These are phyloP conservation scores for Aureobasidium pullulans DNA, from an alignment of 2,329 filamentous ascomycete genomes.

Conservation along the genomic window DNA sequence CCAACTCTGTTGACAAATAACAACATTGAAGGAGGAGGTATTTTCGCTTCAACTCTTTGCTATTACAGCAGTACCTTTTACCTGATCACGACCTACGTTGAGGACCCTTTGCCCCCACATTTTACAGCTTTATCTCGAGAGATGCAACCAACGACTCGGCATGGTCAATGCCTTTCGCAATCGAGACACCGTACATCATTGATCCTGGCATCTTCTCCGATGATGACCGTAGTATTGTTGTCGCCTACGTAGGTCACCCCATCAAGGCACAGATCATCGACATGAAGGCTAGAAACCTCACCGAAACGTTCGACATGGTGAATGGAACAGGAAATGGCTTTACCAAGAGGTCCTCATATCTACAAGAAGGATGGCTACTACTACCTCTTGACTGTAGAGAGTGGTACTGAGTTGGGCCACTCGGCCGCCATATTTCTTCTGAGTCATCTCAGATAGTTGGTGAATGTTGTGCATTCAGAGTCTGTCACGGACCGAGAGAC, in stretches of 20 bases:
- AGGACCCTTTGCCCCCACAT: slow-evolving; percentile 16
- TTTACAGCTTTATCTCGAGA: slow-evolving; percentile 39
- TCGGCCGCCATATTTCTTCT: slow-evolving; percentile 33
- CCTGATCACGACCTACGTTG: slow-evolving; percentile 25
- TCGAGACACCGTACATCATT: slow-evolving; percentile 26
- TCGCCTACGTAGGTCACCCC: neutral
- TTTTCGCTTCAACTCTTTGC: slow-evolving; percentile 36
- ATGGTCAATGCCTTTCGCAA: slow-evolving; percentile 45
- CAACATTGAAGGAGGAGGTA: slow-evolving; percentile 30
- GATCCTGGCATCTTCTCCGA: slow-evolving; percentile 44
- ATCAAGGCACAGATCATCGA: slow-evolving; percentile 21
- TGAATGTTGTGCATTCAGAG: too few relatives aligned
- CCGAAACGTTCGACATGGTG: slow-evolving; percentile 24
- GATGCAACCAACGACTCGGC: slow-evolving; percentile 36
- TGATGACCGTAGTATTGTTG: slow-evolving; percentile 19
- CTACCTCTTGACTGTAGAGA: slow-evolving; percentile 31
- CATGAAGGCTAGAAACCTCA: slow-evolving; percentile 25
- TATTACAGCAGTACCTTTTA: slow-evolving; percentile 35
- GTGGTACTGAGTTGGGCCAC: slow-evolving; percentile 34
- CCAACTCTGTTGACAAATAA: slow-evolving; percentile 27
- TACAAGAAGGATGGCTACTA: slow-evolving; percentile 31
- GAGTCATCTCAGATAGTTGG: slow-evolving; percentile 21
- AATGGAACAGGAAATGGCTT: slow-evolving; percentile 29
- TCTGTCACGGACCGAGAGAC: too few relatives aligned
- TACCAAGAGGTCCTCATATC: slow-evolving; percentile 31